Conservation (phyloP, 352 stramenopile species). For the Phytophthora vignae region DNA sequence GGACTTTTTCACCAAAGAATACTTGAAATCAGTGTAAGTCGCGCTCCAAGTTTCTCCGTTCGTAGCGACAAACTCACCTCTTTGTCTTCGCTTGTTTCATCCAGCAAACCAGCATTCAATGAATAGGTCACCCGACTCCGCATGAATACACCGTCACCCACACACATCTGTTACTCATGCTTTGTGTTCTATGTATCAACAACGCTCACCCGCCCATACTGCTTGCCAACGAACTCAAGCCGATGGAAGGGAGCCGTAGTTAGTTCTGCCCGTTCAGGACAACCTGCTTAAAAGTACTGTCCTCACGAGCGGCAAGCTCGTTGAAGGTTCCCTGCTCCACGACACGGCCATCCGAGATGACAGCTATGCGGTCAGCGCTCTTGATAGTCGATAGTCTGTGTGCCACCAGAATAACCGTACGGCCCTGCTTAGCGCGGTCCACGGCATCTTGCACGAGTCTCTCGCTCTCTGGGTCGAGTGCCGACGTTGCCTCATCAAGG, state of each 20-base stretch:
- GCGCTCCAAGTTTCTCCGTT: not conserved
- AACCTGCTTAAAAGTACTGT: conserved; percentile 82
- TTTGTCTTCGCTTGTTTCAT: not conserved
- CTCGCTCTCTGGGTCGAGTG: conserved; percentile 82
- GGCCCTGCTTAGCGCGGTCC: conserved; percentile 75
- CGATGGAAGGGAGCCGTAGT: conserved; percentile 4
- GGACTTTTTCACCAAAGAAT: conserved; percentile 65
- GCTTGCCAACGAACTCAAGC: conserved; percentile 1
- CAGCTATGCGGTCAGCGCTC: conserved; percentile 91
- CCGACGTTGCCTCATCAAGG: conserved; percentile 79
- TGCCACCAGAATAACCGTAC: conserved; percentile 97
- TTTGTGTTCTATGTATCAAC: conserved; percentile 33
- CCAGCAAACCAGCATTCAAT: conserved; percentile 29
- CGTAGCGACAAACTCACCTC: conserved; percentile 4
- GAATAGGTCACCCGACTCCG: conserved; percentile 14
- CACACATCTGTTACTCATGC: conserved; percentile 15
- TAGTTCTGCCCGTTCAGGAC: conserved; percentile 72
- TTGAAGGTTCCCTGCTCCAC: conserved; percentile 86
- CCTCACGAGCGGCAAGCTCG: conserved; percentile 60
- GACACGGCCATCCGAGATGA: conserved; percentile 89
- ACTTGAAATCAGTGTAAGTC: conserved; percentile 57
- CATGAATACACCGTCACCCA: conserved; percentile 26
- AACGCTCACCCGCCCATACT: conserved; percentile 1
- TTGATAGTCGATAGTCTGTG: conserved; percentile 96
- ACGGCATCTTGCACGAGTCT: conserved; percentile 82